Evolutionary conservation across 1,284 basidiomycete species (phyloP).

Genomic region (Cutaneotrichosporon mucoides): DNA sequence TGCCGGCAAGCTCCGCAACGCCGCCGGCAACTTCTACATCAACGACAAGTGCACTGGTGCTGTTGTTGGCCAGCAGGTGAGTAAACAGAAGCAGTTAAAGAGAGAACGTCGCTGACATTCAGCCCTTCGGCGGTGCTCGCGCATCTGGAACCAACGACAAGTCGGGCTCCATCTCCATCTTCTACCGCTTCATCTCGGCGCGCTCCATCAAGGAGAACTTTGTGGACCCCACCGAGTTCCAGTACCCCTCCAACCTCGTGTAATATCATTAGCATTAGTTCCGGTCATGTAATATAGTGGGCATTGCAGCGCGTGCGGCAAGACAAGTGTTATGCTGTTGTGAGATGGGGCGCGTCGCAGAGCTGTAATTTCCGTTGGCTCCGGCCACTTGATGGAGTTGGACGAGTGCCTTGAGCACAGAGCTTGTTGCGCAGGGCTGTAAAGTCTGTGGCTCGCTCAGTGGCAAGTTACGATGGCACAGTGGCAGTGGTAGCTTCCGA

Average conservation of each 20-base stretch:
- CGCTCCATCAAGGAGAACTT: conserved; percentile 97
- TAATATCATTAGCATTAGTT: conserved; percentile 39
- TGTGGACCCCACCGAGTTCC: conserved; percentile 67
- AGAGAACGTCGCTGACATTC: too few species aligned
- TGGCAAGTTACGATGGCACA: too few species aligned
- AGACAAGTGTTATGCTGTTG: too few species aligned
- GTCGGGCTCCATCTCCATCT: conserved; percentile 85
- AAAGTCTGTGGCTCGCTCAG: too few species aligned
- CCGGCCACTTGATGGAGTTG: too few species aligned
- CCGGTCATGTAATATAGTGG: neutral
- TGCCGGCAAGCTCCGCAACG: conserved; percentile 73
- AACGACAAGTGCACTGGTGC: conserved; percentile 89
- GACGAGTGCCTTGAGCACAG: too few species aligned
- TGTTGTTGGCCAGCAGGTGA: conserved; percentile 79
- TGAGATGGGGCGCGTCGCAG: too few species aligned
- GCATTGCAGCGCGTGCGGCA: too few species aligned
- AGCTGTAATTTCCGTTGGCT: too few species aligned
- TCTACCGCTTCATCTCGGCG: conserved; percentile 81
- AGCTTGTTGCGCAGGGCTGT: too few species aligned
- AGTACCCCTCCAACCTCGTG: conserved; percentile 79
- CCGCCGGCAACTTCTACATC: conserved; percentile 75
- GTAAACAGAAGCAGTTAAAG: too few species aligned
- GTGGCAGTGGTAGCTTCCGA: too few species aligned
- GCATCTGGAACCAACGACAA: conserved; percentile 98
- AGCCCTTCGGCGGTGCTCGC: conserved; percentile 68